phyloP scores from a whole-genome alignment of 2,329 filamentous ascomycete genomes.

The Scedosporium aurantiacum region DNA sequence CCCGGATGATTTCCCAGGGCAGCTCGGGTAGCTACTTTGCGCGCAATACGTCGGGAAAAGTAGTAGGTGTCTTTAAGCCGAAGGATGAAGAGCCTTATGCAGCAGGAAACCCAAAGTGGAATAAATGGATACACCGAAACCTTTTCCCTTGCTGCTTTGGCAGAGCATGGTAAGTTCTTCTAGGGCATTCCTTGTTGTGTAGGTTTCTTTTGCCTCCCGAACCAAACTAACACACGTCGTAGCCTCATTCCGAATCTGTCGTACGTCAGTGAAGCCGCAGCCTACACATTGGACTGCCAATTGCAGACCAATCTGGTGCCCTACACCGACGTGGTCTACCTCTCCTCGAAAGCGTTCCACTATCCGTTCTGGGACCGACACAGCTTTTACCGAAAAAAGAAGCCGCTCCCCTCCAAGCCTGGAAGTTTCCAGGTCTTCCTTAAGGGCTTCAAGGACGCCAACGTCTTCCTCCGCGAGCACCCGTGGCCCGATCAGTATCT shows the following conservation, averaged over 20 bases:
- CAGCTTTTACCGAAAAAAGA: constrained; percentile 78
- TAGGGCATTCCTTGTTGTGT: constrained; percentile 1
- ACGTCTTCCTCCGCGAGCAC: constrained; percentile 85
- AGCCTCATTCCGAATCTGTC: constrained; percentile 91
- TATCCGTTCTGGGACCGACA: constrained; percentile 96
- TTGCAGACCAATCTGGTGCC: constrained; percentile 86
- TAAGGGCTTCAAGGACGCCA: constrained; percentile 94
- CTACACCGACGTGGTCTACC: constrained; percentile 87
- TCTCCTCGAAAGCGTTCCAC: constrained; percentile 94
- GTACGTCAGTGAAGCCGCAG: constrained; percentile 94
- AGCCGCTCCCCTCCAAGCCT: constrained; percentile 74
- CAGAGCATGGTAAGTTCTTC: constrained; percentile 56
- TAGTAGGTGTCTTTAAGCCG: constrained; percentile 96
- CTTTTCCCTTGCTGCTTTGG: constrained; percentile 96
- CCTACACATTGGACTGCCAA: constrained; percentile 86
- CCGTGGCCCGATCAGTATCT: constrained; percentile 91
- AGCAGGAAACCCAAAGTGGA: constrained; percentile 96
- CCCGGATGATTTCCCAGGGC: constrained; percentile 91
- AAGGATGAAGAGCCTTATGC: constrained; percentile 99
- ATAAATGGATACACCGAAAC: constrained; percentile 98
- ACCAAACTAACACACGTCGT: constrained; percentile 7
- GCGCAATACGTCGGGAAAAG: constrained; percentile 78
- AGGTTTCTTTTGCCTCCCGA: constrained; percentile 1
- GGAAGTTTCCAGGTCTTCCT: constrained; percentile 97
- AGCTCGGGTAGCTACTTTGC: constrained; percentile 99